Percentiles rank a stretch among this genome's conserved stretches.
These are phyloP conservation scores for Silene vulgaris DNA, from an alignment of 179 eudicot genomes.

Conservation along the genomic window DNA sequence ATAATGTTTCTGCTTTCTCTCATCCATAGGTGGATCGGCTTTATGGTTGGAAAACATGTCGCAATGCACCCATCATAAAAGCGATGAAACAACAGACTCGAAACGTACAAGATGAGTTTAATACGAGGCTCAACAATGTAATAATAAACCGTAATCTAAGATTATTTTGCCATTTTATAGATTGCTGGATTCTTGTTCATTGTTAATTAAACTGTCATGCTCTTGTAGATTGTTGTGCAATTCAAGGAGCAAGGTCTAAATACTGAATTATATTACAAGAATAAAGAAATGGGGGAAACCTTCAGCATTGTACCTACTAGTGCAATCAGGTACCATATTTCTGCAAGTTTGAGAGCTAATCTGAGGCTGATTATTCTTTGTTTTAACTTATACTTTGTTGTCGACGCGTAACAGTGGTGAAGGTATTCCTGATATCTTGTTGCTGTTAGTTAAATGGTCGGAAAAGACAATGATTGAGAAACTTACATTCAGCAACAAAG, in stretches of 20 bases:
- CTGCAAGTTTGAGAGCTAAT: background rate
- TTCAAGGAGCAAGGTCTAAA: constrained; percentile 88
- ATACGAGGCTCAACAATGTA: constrained; percentile 60
- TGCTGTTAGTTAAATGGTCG: constrained; percentile 72
- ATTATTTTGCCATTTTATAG: background rate
- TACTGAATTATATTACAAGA: constrained; percentile 77
- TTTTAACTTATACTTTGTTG: background rate
- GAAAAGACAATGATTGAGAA: constrained; percentile 83
- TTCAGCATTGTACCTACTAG: constrained; percentile 84
- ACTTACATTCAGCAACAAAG: constrained; percentile 65
- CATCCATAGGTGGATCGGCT: too few relatives aligned
- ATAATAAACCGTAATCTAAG: background rate
- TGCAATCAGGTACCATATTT: constrained; percentile 60
- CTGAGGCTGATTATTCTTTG: background rate
- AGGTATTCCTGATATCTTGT: constrained; percentile 77
- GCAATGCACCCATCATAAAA: too few relatives aligned
- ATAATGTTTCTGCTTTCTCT: too few relatives aligned
- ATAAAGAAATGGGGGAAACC: constrained; percentile 88
- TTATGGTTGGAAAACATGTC: too few relatives aligned
- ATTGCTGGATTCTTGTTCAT: background rate
- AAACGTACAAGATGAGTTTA: constrained; percentile 34
- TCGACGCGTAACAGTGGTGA: constrained; percentile 57
- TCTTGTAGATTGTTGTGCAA: constrained; percentile 54
- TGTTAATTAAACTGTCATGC: constrained; percentile 13
- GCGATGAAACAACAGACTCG: too few relatives aligned